Evolutionary conservation across 2,329 filamentous ascomycete genomes (phyloP), one percentile per base, ranked within the genome.

Genomic region (Xylaria sp.): DNA sequence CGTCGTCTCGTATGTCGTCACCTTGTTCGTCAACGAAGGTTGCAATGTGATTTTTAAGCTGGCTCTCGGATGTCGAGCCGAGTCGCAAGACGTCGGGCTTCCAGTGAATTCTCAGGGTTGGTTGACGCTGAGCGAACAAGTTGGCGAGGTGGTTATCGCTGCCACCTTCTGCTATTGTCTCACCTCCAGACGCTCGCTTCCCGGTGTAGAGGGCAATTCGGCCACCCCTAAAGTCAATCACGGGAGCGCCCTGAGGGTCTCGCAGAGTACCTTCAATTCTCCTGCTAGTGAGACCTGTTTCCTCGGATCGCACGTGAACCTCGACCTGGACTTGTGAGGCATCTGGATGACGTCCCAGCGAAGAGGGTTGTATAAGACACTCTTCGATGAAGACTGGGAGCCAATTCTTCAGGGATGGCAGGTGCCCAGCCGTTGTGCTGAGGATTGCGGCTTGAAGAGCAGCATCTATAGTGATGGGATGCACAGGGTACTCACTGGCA

Each of bases 401-500:
- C 15, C 13, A 65, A 4, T 17, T 44, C 13, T 44, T 20, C 2
- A 61, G 6, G 1, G 10, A 9, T 0, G 10, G 4, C 4, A 61
- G 7, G 10, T 61, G 4, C 1, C 63, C 63, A 2, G 50, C 29
- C 2, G 39, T 27, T 1, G 5, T 22, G 11, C 56, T 49, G 7
- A 63, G 13, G 13, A 36, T 17, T 29, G 54, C 65, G 1, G 57
- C 29, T 22, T 67, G 65, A 6, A 67, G 13, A 1, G 31, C n/a
- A 5, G 54, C 59, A 39, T 67, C 65, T 2, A 67, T 50, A 5
- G 58, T 53, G 13, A 66, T 53, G 10, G 63, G 63, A 15, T 66
- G 63, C 2, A 66, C 45, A 3, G 58, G 27, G 17, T 62, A 66
- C 5, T 38, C 5, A 2, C n/a, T 45, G n/a, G 13, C n/a, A 31